Evolutionary conservation across 371 early-diverging fungal genomes (phyloP).

Genomic region (Syncephalastrum racemosum): DNA sequence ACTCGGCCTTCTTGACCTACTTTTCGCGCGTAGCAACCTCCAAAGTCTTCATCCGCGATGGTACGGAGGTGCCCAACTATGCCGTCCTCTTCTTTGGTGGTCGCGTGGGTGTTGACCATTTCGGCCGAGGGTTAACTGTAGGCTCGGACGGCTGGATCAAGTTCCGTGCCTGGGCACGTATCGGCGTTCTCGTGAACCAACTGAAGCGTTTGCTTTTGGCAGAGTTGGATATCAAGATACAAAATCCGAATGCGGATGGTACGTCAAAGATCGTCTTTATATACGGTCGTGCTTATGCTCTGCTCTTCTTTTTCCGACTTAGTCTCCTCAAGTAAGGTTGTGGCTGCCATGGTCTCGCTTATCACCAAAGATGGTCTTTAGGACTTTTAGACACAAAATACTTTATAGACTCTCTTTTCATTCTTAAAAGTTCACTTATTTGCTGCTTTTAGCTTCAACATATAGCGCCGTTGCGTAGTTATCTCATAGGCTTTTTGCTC

Average conservation of each 20-base stretch:
- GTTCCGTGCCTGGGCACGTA: constrained; percentile 79
- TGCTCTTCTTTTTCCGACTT: constrained; percentile 7
- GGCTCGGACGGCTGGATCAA: constrained; percentile 60
- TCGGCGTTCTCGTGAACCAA: constrained; percentile 77
- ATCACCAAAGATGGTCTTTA: constrained; percentile 56
- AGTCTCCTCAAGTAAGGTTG: constrained; percentile 52
- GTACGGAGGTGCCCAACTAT: constrained; percentile 64
- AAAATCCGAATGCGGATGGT: constrained; percentile 64
- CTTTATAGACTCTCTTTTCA: too few species aligned
- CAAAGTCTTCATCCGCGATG: constrained; percentile 80
- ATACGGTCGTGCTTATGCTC: constrained; percentile 5
- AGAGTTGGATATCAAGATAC: constrained; percentile 69
- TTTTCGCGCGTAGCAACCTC: constrained; percentile 66
- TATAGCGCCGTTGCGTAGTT: too few species aligned
- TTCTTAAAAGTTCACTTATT: too few species aligned
- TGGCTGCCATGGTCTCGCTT: constrained; percentile 52
- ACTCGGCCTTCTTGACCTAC: constrained; percentile 67
- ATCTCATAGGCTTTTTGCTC: too few species aligned
- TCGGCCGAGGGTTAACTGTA: constrained; percentile 60
- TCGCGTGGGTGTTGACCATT: constrained; percentile 66
- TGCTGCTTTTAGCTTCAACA: too few species aligned
- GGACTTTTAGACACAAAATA: too few species aligned
- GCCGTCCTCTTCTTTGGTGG: constrained; percentile 78
- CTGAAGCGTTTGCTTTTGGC: constrained; percentile 68
- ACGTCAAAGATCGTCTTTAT: constrained; percentile 7